These are phyloP conservation scores for Eimeria falciformis DNA, from an alignment of 169 alveolate species.

Conservation along the genomic window DNA sequence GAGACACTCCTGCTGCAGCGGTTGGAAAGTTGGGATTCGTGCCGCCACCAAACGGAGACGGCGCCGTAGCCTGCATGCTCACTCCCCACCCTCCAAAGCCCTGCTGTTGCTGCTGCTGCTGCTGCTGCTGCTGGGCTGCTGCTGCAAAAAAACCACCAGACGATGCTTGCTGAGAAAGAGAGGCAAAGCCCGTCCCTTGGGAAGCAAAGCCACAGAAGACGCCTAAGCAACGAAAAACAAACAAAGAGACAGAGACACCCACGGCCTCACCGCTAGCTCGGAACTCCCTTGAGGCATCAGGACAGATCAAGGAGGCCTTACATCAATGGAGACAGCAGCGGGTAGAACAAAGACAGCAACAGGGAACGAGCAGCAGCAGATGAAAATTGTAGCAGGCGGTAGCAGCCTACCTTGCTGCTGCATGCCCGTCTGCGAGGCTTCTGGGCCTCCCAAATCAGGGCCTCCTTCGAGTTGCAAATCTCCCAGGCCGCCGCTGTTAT, in stretches of 20 bases:
- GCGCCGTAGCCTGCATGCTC: not conserved
- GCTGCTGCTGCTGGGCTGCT: constrained; percentile 57
- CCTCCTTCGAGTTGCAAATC: constrained; percentile 50
- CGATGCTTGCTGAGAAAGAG: constrained; percentile 31
- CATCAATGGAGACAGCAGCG: not conserved
- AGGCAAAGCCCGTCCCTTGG: constrained; percentile 53
- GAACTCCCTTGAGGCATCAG: too few species aligned
- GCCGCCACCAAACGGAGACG: not conserved
- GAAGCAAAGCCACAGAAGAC: constrained; percentile 33
- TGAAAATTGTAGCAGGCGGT: too few species aligned
- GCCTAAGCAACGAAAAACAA: not conserved
- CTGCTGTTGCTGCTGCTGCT: constrained; percentile 67
- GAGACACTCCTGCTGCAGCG: not conserved
- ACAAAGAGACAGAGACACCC: too few species aligned
- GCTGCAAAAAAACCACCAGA: constrained; percentile 52
- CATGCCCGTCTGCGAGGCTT: not conserved
- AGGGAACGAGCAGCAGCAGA: constrained; percentile 22
- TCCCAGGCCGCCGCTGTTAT: constrained; percentile 55
- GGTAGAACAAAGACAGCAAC: not conserved
- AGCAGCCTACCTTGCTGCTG: constrained; percentile 24
- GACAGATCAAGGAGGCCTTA: too few species aligned
- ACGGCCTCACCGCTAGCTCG: too few species aligned
- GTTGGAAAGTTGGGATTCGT: not conserved
- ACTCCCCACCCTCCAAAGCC: constrained; percentile 55
- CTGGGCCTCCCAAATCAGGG: not conserved